phyloP scores from a whole-genome alignment of 257 asterid genomes.

The Scutellaria galericulata region DNA sequence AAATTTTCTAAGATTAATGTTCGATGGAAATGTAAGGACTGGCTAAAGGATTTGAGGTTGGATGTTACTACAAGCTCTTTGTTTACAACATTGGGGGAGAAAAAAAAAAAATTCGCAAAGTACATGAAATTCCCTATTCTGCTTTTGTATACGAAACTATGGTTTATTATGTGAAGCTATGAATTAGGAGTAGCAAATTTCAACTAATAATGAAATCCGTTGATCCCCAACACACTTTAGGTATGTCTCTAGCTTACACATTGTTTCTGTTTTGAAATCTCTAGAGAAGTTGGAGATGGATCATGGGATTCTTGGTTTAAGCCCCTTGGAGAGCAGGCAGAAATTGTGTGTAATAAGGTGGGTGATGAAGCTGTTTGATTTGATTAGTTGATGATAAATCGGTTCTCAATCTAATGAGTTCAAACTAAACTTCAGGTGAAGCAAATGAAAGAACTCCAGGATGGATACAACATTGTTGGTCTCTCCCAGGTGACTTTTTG shows the following conservation, averaged over 20 bases:
- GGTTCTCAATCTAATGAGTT: slow-evolving; percentile 30
- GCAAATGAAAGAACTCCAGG: slow-evolving; percentile 76
- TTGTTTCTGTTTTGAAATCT: slow-evolving; percentile 21
- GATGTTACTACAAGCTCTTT: not conserved
- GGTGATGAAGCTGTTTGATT: slow-evolving; percentile 40
- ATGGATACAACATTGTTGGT: slow-evolving; percentile 92
- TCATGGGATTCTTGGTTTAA: slow-evolving; percentile 97
- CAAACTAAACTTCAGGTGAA: slow-evolving; percentile 65
- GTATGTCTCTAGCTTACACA: too few species aligned
- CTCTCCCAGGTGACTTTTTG: slow-evolving; percentile 78
- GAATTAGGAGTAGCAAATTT: not conserved
- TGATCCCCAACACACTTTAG: not conserved
- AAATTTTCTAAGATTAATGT: too few species aligned
- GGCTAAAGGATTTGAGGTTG: not conserved
- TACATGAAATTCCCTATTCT: not conserved
- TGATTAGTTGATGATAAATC: slow-evolving; percentile 28
- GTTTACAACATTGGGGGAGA: not conserved
- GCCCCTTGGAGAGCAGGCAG: slow-evolving; percentile 86
- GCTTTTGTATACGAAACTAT: not conserved
- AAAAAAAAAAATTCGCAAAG: too few species aligned
- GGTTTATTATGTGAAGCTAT: not conserved
- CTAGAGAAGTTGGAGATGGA: slow-evolving; percentile 90
- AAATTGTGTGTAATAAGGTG: slow-evolving; percentile 81
- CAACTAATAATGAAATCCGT: slow-evolving; percentile 1
- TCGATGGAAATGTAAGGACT: not conserved